Conservation (phyloP, 2,329 filamentous ascomycete species). For the Aureobasidium pullulans region DNA sequence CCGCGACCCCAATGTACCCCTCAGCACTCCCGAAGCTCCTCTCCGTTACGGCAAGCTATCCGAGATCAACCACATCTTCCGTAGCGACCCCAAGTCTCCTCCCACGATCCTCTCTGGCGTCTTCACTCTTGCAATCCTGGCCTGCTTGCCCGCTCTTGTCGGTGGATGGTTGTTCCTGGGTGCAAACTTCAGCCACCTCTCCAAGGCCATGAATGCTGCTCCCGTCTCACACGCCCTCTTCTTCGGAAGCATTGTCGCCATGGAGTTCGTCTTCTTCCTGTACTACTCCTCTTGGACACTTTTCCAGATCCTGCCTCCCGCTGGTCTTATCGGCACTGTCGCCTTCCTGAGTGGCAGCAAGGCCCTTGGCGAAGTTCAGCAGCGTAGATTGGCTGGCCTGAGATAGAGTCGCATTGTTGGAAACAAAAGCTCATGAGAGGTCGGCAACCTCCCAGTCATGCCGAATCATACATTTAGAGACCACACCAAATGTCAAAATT, state of each 20-base stretch:
- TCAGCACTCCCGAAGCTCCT: conserved; percentile 56
- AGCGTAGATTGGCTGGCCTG: conserved; percentile 68
- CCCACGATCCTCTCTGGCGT: conserved; percentile 70
- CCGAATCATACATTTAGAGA: conserved; percentile 10
- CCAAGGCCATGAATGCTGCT: conserved; percentile 65
- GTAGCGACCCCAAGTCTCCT: conserved; percentile 68
- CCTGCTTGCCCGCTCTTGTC: conserved; percentile 66
- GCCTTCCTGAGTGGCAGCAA: conserved; percentile 82
- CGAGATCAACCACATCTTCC: conserved; percentile 90
- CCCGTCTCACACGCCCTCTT: conserved; percentile 79
- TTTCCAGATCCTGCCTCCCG: conserved; percentile 77
- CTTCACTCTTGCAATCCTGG: conserved; percentile 67
- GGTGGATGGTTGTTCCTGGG: conserved; percentile 70
- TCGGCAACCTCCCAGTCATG: neutral
- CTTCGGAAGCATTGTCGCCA: conserved; percentile 75
- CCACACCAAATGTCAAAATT: conserved; percentile 11
- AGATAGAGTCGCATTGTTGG: conserved; percentile 32
- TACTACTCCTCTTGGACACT: conserved; percentile 92
- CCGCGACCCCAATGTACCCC: conserved; percentile 54
- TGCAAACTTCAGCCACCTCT: conserved; percentile 71
- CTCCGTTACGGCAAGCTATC: conserved; percentile 75
- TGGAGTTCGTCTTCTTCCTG: conserved; percentile 88
- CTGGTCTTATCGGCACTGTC: conserved; percentile 58
- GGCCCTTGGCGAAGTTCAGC: conserved; percentile 88
- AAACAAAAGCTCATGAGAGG: neutral